Base-by-base conservation (phyloP, 345 rosid genomes). In the Abelmoschus esculentus region DNA sequence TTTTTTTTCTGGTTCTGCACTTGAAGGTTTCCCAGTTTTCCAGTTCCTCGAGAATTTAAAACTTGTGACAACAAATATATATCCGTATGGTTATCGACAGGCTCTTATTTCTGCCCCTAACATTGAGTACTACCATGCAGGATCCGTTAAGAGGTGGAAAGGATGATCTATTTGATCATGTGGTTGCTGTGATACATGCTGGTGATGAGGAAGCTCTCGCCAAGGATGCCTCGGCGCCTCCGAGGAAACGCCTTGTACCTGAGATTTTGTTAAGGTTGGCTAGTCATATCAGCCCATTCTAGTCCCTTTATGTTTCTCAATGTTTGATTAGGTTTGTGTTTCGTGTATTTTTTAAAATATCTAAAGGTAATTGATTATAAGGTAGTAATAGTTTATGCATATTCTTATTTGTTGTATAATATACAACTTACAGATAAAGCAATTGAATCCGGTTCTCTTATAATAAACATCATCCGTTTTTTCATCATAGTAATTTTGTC, bases 131-230 rank as follows among this genome's bases (percentile, higher is more conserved):
- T 58, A 5, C 56, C 22, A 57, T 67, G 54, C 78, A 93, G 99
- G 99, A 95, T 85, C 99, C 99, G 12, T 75, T 95, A 80, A 84
- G 99, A 83, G 99, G 99, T 0, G 97, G 99, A 53, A 76, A 84
- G 77, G 97, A 95, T 61, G 87, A 90, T 47, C 67, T 89, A 62
- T 95, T 91, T 42, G 87, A 91, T 60, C 80, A 91, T 78, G 53
- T 91, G 52, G 86, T 95, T 62, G 74, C 86, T 44, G 74, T 83
- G 61, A 83, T 95, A 75, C 96, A 91, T 38, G 84, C 89, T 0
- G 67, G 75, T 63, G 92, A 91, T 73, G 74, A 56, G 6, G 91
- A 90, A 42, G 93, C 90, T 7, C 83, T 83, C 63, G 78, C 81
- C 29, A 84, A 72, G 74, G 91, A 93, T 42, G 81, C 71, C 3